Evolutionary conservation across 1,284 basidiomycete genomes (phyloP).

Genomic region (Puccinia hordei): DNA sequence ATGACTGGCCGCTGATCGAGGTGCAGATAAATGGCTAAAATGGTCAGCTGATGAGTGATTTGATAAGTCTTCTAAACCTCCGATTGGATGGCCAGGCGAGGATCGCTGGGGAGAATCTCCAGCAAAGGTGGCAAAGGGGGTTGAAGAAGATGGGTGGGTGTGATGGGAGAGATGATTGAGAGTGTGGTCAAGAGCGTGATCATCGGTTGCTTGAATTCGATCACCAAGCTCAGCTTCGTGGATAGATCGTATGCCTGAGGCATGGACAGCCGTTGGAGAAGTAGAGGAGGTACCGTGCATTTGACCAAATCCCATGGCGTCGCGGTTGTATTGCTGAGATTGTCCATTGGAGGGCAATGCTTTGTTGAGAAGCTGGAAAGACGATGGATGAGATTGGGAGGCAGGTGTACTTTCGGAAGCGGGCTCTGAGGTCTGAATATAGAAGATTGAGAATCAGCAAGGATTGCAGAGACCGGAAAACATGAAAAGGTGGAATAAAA

Average conservation of each 20-base stretch:
- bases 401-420: neutral
- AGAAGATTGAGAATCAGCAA: neutral
- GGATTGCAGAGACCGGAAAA: neutral
- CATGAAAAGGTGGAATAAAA: too few relatives aligned
- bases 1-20: constrained; percentile 7
- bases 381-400: constrained; percentile 4
- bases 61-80: constrained; percentile 17
- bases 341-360: constrained; percentile 12
- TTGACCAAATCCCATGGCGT: constrained; percentile 12
- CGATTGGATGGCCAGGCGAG: neutral
- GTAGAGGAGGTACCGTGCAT: neutral
- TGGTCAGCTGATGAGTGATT: neutral
- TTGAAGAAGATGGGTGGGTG: constrained; percentile 8
- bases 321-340: neutral
- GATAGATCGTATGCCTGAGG: constrained; percentile 8
- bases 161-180: constrained; percentile 7
- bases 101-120: constrained; percentile 19
- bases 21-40: neutral
- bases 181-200: too few relatives aligned
- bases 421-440: constrained; percentile 22
- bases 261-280: constrained; percentile 7
- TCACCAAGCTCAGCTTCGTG: constrained; percentile 14
- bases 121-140: constrained; percentile 8
- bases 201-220: constrained; percentile 10
- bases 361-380: constrained; percentile 22